Evolutionary conservation across 352 stramenopile species (phyloP), one percentile per base, ranked within the genome.

Genomic region (Hyphochytrium catenoides): DNA sequence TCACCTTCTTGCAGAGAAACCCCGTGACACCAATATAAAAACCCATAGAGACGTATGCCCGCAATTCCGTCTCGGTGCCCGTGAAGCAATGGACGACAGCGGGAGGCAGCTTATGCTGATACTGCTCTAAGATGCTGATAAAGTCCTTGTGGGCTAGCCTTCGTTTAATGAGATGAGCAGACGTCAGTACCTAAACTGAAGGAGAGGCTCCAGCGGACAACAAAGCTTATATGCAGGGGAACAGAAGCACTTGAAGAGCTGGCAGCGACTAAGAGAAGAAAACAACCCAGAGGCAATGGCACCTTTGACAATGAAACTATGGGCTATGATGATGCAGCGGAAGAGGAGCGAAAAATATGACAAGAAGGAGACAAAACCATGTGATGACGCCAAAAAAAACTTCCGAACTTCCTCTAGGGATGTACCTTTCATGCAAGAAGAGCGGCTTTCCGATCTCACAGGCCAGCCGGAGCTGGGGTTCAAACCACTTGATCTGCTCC

Each of bases 61-160:
- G 44, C 11, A 84, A 54, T 36, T 90, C 74, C 3, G 57, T 43
- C 18, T 54, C 51, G 0, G 41, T 67, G 12, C 75, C 74, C 9
- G 77, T 92, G 46, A 91, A 92, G 50, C 77, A 92, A 54, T 92
- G 77, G 12, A 92, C 69, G 22, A 86, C 52, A 7, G 64, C 62
- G 11, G 60, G 54, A 0, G 57, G 57, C 17, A 68, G 50, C 6
- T 65, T 47, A 14, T 27, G n/a, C 5, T 54, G 44, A 19, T 56
- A 55, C 30, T 65, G 45, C 28, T 69, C 53, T 24, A 92, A 57
- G 2, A 82, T 31, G 8, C 51, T 42, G 14, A 84, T 37, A 36
- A 83, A 69, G 41, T 88, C 63, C 17, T 47, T 26, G 46, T 82
- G 59, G 5, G 74, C 76, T 20, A 72, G 52, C 11, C 67, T 26